These are phyloP conservation scores for Alnus glutinosa DNA, from an alignment of 306 rosid species.

Conservation along the genomic window DNA sequence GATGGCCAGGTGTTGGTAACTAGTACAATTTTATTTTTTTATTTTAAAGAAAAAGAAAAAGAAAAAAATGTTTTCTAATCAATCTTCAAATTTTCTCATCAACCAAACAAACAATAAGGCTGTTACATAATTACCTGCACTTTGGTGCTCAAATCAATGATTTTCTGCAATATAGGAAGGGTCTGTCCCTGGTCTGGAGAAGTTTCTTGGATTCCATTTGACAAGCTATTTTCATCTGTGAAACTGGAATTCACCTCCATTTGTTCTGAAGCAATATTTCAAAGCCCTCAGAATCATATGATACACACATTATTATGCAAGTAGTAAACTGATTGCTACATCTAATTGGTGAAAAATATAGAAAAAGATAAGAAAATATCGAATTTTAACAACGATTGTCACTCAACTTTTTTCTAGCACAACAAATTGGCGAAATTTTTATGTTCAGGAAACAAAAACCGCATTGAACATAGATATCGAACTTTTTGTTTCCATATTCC, in stretches of 20 bases:
- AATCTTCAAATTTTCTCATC: background rate
- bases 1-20: background rate
- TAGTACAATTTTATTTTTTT: background rate
- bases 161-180: slow-evolving; percentile 79
- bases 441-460: no score
- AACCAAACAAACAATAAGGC: background rate
- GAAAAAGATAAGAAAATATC: background rate
- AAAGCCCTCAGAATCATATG: background rate
- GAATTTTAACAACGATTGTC: background rate
- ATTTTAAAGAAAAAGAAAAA: background rate
- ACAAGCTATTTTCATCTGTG: slow-evolving; percentile 43
- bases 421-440: background rate
- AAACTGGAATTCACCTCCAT: slow-evolving; percentile 38
- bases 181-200: slow-evolving; percentile 61
- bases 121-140: slow-evolving; percentile 52
- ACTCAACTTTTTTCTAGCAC: background rate
- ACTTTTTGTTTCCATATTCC: background rate
- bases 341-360: background rate
- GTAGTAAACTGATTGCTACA: background rate
- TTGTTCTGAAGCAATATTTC: slow-evolving; percentile 39
- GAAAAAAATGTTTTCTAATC: background rate
- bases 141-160: slow-evolving; percentile 56
- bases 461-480: no score
- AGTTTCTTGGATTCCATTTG: slow-evolving; percentile 52
- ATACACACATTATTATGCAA: background rate